Evolutionary conservation across 1,139 yeast species (phyloP).

Genomic region (Suhomyces maxii): DNA sequence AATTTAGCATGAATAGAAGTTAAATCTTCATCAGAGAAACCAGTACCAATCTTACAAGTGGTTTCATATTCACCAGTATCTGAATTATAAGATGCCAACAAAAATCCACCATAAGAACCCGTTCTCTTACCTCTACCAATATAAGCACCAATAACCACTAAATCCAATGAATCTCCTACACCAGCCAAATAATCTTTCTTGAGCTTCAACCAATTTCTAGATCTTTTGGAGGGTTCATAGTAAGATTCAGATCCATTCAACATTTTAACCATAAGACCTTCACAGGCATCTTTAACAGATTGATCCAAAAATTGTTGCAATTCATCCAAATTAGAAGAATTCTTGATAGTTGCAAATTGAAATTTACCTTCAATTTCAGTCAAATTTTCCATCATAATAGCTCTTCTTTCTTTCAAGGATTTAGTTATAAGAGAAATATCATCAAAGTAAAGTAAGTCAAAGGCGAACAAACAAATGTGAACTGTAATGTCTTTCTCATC

Average conservation of each 20-base stretch:
- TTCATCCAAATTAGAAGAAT: slow-evolving; percentile 73
- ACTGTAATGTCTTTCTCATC: slow-evolving; percentile 85
- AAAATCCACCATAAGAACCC: slow-evolving; percentile 90
- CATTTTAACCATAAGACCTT: slow-evolving; percentile 94
- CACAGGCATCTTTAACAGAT: slow-evolving; percentile 87
- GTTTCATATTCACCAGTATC: slow-evolving; percentile 93
- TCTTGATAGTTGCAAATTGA: slow-evolving; percentile 73
- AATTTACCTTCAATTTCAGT: slow-evolving; percentile 73
- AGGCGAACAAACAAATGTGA: slow-evolving; percentile 87
- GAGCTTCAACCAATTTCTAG: slow-evolving; percentile 91
- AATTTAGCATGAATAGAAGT: slow-evolving; percentile 58
- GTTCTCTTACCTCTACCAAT: slow-evolving; percentile 94
- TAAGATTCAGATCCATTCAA: slow-evolving; percentile 76
- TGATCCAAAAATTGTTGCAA: slow-evolving; percentile 86
- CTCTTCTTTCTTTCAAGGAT: slow-evolving; percentile 70
- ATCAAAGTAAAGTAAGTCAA: slow-evolving; percentile 77
- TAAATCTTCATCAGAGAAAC: slow-evolving; percentile 85
- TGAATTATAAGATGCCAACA: slow-evolving; percentile 84
- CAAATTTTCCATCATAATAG: slow-evolving; percentile 56
- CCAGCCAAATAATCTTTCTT: slow-evolving; percentile 94
- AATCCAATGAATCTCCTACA: slow-evolving; percentile 91
- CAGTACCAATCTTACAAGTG: slow-evolving; percentile 96
- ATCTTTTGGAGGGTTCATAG: slow-evolving; percentile 93
- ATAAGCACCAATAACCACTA: slow-evolving; percentile 93
- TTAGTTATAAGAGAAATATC: slow-evolving; percentile 69